Evolutionary conservation across 106 monocot genomes (phyloP).

Genomic region (Amphibolis antarctica): DNA sequence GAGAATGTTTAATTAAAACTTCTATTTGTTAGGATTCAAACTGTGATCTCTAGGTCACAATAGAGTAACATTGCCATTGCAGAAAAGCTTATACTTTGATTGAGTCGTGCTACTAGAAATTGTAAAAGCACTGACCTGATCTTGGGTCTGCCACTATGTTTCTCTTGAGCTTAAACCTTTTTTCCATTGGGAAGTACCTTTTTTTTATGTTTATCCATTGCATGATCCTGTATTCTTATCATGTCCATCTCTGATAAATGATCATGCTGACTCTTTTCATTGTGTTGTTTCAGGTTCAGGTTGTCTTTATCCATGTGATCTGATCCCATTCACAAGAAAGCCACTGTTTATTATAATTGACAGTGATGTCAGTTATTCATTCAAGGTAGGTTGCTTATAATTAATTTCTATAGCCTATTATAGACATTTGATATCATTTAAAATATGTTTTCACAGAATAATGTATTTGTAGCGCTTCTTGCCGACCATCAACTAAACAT

Average conservation of each 20-base stretch:
- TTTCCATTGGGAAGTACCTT: not conserved
- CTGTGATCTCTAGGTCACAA: no score
- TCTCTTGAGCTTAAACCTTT: not conserved
- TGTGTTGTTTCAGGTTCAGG: slow-evolving; percentile 44
- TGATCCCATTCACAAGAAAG: slow-evolving; percentile 89
- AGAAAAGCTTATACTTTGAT: no score
- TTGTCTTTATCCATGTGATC: slow-evolving; percentile 71
- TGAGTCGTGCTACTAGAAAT: no score
- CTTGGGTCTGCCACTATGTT: not conserved
- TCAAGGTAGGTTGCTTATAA: slow-evolving; percentile 76
- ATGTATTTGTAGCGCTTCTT: not conserved
- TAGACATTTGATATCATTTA: not conserved
- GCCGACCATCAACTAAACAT: not conserved
- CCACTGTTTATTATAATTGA: slow-evolving; percentile 89
- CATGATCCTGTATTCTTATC: no score
- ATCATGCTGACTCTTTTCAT: no score
- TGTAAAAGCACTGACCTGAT: no score
- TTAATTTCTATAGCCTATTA: slow-evolving; percentile 8
- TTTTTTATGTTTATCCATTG: not conserved
- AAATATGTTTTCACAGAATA: not conserved
- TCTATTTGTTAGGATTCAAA: no score
- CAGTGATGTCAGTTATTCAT: slow-evolving; percentile 53
- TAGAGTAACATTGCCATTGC: no score
- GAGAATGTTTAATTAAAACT: no score
- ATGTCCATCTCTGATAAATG: no score